Percentiles rank a stretch among this genome's conserved stretches.
Conservation (phyloP, 805 yeast species). For the Candida boleticola region DNA sequence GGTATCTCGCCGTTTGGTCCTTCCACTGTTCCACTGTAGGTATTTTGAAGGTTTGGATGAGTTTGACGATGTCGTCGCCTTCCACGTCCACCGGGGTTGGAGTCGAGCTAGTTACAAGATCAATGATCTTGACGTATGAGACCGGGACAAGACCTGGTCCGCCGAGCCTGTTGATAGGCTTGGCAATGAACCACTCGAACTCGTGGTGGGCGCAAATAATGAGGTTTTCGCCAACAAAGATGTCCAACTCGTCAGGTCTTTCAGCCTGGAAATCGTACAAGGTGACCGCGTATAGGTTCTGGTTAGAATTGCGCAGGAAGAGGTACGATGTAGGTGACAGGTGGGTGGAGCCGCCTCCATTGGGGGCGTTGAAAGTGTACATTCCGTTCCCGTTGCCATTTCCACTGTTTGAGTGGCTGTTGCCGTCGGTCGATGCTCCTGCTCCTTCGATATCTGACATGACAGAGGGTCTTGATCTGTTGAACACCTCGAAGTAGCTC, state of each 20-base stretch:
- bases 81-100: conserved; percentile 41
- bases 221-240: conserved; percentile 81
- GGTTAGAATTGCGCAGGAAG: conserved; percentile 21
- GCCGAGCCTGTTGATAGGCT: conserved; percentile 90
- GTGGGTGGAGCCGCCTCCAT: background rate
- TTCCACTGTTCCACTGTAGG: conserved; percentile 98
- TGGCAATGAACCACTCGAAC: conserved; percentile 96
- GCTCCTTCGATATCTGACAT: conserved; percentile 4
- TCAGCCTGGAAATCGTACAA: conserved; percentile 86
- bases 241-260: conserved; percentile 78
- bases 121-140: conserved; percentile 81
- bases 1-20: conserved; percentile 81
- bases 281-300: conserved; percentile 77
- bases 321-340: conserved; percentile 1
- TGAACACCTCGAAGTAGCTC: conserved; percentile 76
- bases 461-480: conserved; percentile 47
- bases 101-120: conserved; percentile 45
- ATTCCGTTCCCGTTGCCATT: conserved; percentile 5
- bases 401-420: conserved; percentile 13
- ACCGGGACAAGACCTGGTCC: conserved; percentile 98
- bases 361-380: conserved; percentile 8
- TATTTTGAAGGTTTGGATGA: conserved; percentile 63
- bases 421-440: conserved; percentile 8
- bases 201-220: conserved; percentile 95
- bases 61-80: conserved; percentile 48